Percentiles rank a stretch among this genome's conserved stretches.
Evolutionary conservation across 1,284 basidiomycete genomes (phyloP).

Genomic region (Tremellales sp.): DNA sequence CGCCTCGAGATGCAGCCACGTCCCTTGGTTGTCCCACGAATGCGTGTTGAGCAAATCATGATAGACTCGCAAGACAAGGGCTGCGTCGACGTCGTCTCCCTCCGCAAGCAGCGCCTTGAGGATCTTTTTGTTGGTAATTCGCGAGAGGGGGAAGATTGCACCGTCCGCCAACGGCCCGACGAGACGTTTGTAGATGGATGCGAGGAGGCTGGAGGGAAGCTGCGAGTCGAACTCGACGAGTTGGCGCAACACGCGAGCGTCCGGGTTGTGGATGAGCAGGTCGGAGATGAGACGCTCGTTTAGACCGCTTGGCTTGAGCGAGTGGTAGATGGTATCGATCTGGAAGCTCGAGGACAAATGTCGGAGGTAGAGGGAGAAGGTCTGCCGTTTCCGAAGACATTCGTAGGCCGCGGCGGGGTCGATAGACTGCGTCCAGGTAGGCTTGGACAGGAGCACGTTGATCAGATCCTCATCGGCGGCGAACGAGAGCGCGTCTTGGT

Average conservation of each 20-base stretch:
- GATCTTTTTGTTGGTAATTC: constrained; percentile 6
- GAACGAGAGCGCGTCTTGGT: no score
- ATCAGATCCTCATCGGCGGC: constrained; percentile 36
- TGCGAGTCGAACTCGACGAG: constrained; percentile 22
- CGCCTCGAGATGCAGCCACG: constrained; percentile 20
- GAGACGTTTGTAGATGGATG: constrained; percentile 8
- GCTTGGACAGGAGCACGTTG: constrained; percentile 10
- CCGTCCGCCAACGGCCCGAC: constrained; percentile 1
- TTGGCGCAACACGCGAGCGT: constrained; percentile 18
- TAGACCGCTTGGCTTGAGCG: constrained; percentile 19
- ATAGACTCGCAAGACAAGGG: constrained; percentile 14
- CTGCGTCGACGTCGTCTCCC: constrained; percentile 3
- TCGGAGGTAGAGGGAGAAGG: constrained; percentile 28
- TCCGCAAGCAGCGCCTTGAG: constrained; percentile 1
- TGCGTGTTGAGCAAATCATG: constrained; percentile 14
- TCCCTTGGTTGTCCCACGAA: constrained; percentile 10
- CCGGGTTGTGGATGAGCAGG: constrained; percentile 27
- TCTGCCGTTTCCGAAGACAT: constrained; percentile 18
- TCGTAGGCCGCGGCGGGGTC: constrained; percentile 30
- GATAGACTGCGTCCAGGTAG: constrained; percentile 17
- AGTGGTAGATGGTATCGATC: constrained; percentile 17
- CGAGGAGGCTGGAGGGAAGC: constrained; percentile 8
- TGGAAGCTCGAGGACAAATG: constrained; percentile 16
- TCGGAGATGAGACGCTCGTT: constrained; percentile 34
- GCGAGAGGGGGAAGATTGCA: constrained; percentile 3